A percentile compares a stretch with the other conserved stretches of the same genome.
These are phyloP conservation scores for Stemphylium beticola DNA, from an alignment of 2,329 filamentous ascomycete genomes.

Conservation along the genomic window DNA sequence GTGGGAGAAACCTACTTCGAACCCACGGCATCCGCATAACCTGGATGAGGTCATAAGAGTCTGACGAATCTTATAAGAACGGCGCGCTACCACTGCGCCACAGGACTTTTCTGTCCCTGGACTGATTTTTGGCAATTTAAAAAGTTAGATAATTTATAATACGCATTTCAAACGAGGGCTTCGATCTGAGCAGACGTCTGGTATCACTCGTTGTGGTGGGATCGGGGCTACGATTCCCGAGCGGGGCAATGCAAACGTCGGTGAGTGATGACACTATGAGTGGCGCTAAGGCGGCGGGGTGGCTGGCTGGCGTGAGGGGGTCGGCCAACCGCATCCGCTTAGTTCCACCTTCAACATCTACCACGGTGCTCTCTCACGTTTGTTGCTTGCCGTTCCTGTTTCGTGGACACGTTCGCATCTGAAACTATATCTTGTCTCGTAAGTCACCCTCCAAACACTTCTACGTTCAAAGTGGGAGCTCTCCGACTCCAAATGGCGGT, in stretches of 20 bases:
- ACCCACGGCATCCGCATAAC: conserved; percentile 56
- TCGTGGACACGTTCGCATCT: neutral
- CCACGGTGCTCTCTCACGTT: conserved; percentile 5
- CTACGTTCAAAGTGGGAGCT: neutral
- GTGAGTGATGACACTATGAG: conserved; percentile 15
- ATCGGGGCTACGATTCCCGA: neutral
- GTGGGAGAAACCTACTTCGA: conserved; percentile 30
- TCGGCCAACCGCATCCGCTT: conserved; percentile 22
- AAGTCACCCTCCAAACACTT: neutral
- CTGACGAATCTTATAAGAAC: conserved; percentile 54
- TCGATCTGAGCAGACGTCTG: neutral
- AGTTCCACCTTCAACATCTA: conserved; percentile 10
- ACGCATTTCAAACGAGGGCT: no score
- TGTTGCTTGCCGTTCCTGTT: neutral
- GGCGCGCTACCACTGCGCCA: conserved; percentile 59
- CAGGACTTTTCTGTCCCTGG: conserved; percentile 37
- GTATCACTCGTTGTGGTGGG: neutral
- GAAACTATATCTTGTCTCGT: neutral
- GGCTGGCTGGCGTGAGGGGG: conserved; percentile 9
- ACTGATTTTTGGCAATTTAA: conserved; percentile 21
- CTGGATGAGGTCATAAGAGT: conserved; percentile 43
- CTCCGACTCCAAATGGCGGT: neutral
- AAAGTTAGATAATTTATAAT: conserved; percentile 5
- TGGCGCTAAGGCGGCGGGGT: conserved; percentile 11
- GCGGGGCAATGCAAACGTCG: conserved; percentile 14